Percentiles rank a stretch among this genome's conserved stretches.
These are phyloP conservation scores for Diplosphaera chodatii DNA, from an alignment of 139 green algal species.

Conservation along the genomic window DNA sequence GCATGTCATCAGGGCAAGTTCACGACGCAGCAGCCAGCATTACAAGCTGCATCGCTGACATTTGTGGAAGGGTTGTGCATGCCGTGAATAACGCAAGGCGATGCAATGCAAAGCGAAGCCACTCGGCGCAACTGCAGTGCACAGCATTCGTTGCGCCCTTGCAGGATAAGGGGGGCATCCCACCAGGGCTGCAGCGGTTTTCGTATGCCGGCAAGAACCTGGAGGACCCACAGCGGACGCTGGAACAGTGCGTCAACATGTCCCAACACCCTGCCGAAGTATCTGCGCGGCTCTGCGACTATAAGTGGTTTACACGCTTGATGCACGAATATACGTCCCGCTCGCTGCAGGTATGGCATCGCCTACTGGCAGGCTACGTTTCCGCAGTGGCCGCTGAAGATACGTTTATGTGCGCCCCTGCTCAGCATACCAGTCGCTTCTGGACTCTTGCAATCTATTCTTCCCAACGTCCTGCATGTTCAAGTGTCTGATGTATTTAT, in stretches of 20 bases:
- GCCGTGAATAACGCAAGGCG: too few species aligned
- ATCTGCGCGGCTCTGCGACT: not conserved
- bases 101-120: too few species aligned
- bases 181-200: conserved; percentile 73
- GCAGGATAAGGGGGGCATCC: conserved; percentile 69
- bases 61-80: too few species aligned
- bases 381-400: conserved; percentile 78
- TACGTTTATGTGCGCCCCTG: conserved; percentile 39
- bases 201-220: conserved; percentile 74
- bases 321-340: not conserved
- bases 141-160: too few species aligned
- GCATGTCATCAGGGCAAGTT: conserved; percentile 56
- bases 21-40: not conserved
- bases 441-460: not conserved
- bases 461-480: too few species aligned
- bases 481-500: too few species aligned
- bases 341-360: conserved; percentile 66
- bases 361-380: conserved; percentile 85
- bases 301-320: too few species aligned
- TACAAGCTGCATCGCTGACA: too few species aligned
- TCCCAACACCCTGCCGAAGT: not conserved
- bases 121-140: too few species aligned
- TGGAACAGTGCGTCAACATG: conserved; percentile 88
- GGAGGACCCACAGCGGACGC: conserved; percentile 80
- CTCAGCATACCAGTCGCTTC: not conserved